These are phyloP conservation scores for Stachybotrys elegans DNA, from an alignment of 2,329 filamentous ascomycete genomes.

Conservation along the genomic window DNA sequence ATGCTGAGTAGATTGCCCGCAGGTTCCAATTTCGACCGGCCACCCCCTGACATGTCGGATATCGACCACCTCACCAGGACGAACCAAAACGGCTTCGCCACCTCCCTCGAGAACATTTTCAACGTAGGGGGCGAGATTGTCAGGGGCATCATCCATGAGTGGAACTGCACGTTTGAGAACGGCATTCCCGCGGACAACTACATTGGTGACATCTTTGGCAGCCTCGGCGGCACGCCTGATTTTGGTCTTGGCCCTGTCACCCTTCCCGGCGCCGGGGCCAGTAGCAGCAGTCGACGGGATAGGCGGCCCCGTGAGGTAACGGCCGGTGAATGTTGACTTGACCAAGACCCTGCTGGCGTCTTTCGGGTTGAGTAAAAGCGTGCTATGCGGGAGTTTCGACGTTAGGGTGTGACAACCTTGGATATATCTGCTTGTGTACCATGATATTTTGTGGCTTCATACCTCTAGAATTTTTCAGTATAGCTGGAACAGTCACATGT, in stretches of 20 bases:
- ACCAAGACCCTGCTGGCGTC: too few relatives aligned
- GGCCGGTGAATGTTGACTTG: too few relatives aligned
- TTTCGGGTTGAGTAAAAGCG: too few relatives aligned
- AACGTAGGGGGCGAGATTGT: constrained; percentile 61
- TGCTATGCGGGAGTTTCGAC: too few relatives aligned
- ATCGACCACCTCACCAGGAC: constrained; percentile 55
- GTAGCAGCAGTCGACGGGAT: too few relatives aligned
- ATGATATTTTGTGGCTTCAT: too few relatives aligned
- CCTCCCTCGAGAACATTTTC: constrained; percentile 63
- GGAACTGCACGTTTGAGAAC: constrained; percentile 51
- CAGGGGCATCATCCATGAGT: constrained; percentile 55
- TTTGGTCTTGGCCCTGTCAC: constrained; percentile 54
- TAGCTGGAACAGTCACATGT: too few relatives aligned
- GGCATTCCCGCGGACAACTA: constrained; percentile 61
- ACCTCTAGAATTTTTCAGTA: too few relatives aligned
- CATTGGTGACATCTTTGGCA: constrained; percentile 66
- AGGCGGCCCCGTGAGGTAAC: too few relatives aligned
- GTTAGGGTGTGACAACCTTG: too few relatives aligned
- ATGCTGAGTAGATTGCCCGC: not conserved
- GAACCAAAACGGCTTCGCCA: constrained; percentile 58
- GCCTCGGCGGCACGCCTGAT: constrained; percentile 58
- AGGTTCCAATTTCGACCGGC: constrained; percentile 67
- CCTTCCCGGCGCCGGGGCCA: too few relatives aligned
- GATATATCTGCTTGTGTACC: too few relatives aligned
- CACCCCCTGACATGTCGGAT: constrained; percentile 51